Base-by-base conservation (phyloP, 106 monocot species). In the Allium fistulosum region DNA sequence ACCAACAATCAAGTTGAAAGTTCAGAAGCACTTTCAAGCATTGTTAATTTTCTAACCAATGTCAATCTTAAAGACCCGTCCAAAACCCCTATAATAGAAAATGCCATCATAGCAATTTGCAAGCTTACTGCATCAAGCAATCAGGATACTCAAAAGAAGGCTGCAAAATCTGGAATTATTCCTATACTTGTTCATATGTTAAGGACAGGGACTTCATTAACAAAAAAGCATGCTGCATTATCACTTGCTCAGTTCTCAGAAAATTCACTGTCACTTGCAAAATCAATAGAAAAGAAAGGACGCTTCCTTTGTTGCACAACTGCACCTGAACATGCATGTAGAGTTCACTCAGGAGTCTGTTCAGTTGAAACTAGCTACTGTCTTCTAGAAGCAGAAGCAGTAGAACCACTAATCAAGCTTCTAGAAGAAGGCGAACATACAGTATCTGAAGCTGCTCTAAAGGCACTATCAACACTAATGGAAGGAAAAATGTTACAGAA, bases 381-480 rank as follows among this genome's bases (percentile, higher is more conserved):
- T 68, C 78, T 78, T 61, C 55, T 78, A 68, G 78, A 78, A 59
- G 78, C 78, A n/a, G 68, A 78, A 60, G 78, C 78, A n/a, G 48
- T 78, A 12, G 13, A 8, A 17, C 78, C 78, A 46, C 26, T 78
- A 11, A 56, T 78, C 12, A 68, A 46, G 57, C 14, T 73, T 10
- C 72, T 78, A 4, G 60, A 48, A 55, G 78, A 78, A 3, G 28
- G 13, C 45, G 78, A 78, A 61, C 7, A 16, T 5, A 49, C 26
- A 48, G 46, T 68, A 7, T 55, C 68, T 68, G 68, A 72, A 53
- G 72, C 78, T 18, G 59, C 78, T 68, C 10, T 78, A 55, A 72
- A 13, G 15, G 78, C 78, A 55, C 27, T 78, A 46, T 67, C 73
- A 17, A 78, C 78, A 15, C 67, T 78, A 26, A 51, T 78, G 53